Evolutionary conservation across 192 early-diverging fungal genomes (phyloP).

Genomic region (Backusella macrospora): DNA sequence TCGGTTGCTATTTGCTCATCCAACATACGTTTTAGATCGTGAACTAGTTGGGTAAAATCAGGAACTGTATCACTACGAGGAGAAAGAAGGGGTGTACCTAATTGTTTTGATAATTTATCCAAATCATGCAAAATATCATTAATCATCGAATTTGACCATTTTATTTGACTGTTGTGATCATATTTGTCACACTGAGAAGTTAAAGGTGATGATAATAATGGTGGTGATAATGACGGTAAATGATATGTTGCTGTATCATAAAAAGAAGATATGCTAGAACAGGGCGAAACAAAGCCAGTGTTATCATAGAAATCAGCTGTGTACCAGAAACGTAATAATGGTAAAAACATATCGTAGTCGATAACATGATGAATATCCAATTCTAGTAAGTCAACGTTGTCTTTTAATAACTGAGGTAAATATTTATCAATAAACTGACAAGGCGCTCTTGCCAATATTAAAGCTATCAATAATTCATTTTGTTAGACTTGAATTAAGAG

Average conservation of each 20-base stretch:
- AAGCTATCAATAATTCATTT: not conserved
- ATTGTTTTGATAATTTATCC: no score
- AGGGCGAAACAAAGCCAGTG: not conserved
- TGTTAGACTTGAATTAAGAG: not conserved
- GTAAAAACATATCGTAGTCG: no score
- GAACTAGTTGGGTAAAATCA: not conserved
- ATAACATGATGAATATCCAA: no score
- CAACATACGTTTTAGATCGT: not conserved
- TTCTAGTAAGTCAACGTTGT: no score
- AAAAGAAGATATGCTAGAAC: no score
- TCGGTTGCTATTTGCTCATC: not conserved
- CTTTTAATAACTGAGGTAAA: not conserved
- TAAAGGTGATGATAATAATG: no score
- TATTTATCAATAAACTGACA: not conserved
- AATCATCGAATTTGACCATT: no score
- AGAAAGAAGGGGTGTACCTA: not conserved
- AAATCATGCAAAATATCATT: not conserved
- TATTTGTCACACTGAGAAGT: not conserved
- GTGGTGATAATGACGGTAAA: no score
- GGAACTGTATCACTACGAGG: not conserved
- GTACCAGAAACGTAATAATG: constrained; percentile 27
- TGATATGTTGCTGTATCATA: no score
- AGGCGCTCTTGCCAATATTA: not conserved
- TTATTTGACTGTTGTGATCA: no score
- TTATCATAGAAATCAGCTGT: constrained; percentile 14